Evolutionary conservation across 495 filamentous ascomycete genomes (phyloP).

Genomic region (Cercophora scortea): DNA sequence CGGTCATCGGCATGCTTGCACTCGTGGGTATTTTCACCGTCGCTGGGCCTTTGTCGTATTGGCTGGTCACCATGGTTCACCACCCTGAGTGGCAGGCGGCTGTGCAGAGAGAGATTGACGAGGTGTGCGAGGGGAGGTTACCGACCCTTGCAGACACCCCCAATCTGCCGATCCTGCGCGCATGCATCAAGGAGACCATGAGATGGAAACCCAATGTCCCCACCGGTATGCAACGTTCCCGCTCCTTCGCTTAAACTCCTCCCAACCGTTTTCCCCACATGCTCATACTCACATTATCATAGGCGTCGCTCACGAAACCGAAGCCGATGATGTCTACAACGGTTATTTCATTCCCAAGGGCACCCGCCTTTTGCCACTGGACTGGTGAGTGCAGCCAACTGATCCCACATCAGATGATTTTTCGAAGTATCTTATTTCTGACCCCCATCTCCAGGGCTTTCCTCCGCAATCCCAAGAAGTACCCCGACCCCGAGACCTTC

Average conservation of each 20-base stretch:
- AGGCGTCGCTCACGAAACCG: constrained; percentile 37
- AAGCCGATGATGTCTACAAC: constrained; percentile 32
- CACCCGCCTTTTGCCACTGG: constrained; percentile 41
- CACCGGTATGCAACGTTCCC: constrained; percentile 18
- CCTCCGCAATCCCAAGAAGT: constrained; percentile 34
- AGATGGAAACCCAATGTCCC: constrained; percentile 48
- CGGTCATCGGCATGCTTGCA: constrained; percentile 32
- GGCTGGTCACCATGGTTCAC: constrained; percentile 32
- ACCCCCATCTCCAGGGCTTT: constrained; percentile 21
- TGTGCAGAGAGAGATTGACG: constrained; percentile 46
- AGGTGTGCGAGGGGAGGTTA: constrained; percentile 32
- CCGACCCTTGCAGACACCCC: constrained; percentile 36
- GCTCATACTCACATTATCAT: neutral
- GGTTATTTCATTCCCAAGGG: constrained; percentile 40
- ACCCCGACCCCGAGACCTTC: constrained; percentile 44
- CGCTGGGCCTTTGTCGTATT: constrained; percentile 33
- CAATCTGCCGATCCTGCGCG: constrained; percentile 38
- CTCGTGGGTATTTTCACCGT: constrained; percentile 39
- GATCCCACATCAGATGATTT: neutral
- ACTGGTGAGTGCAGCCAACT: constrained; percentile 27
- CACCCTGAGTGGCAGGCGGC: constrained; percentile 31
- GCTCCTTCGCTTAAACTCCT: neutral
- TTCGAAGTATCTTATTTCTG: neutral
- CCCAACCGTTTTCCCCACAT: neutral
- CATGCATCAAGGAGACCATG: constrained; percentile 40